Evolutionary conservation across 257 asterid species (phyloP).

Genomic region (Parsonsia alboflavescens): DNA sequence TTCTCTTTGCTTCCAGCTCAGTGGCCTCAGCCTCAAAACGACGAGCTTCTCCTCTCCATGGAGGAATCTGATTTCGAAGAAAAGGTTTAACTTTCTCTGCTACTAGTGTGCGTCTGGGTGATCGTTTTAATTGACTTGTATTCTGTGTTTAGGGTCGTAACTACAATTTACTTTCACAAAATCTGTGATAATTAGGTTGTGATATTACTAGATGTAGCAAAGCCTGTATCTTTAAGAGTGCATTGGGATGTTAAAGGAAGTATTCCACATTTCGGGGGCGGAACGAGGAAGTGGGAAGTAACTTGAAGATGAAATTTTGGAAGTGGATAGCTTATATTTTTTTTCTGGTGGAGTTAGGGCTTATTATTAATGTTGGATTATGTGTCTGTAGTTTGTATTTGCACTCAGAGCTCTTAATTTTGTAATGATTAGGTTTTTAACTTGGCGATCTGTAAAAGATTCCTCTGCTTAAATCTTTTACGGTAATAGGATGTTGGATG

Average conservation of each 20-base stretch:
- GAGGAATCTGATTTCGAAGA: conserved; percentile 87
- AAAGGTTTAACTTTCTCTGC: conserved; percentile 40
- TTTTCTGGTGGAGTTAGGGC: background rate
- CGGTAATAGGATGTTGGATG: background rate
- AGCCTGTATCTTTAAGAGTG: background rate
- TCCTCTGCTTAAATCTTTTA: background rate
- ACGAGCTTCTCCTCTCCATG: conserved; percentile 83
- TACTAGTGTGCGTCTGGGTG: background rate
- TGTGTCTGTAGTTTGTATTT: background rate
- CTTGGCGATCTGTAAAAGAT: background rate
- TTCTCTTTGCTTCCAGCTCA: conserved; percentile 70
- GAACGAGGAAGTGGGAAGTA: background rate
- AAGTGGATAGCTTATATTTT: background rate
- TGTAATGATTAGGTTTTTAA: background rate
- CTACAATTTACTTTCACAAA: background rate
- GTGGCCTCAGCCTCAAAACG: conserved; percentile 88
- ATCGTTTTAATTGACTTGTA: background rate
- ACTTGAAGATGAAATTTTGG: background rate
- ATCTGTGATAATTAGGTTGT: background rate
- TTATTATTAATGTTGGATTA: background rate
- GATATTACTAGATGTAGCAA: background rate
- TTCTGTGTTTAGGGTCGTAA: background rate
- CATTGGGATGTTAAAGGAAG: background rate
- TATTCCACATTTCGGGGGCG: background rate
- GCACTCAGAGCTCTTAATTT: background rate